Base-by-base conservation (phyloP, 495 filamentous ascomycete genomes). In the Zalerion maritima region DNA sequence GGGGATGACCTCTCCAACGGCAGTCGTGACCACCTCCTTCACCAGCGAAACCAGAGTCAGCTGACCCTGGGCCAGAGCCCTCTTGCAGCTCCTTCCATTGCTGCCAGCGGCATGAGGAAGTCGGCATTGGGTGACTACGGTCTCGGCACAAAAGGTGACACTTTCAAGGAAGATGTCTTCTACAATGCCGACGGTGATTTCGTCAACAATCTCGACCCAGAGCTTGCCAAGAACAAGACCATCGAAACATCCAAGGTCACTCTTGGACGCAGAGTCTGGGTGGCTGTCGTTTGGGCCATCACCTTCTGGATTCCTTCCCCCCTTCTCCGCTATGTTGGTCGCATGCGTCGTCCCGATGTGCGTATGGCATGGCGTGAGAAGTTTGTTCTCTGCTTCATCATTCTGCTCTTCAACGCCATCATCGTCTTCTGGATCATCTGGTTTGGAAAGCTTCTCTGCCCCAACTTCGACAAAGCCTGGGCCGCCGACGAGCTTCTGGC, bases 351-450 rank as follows among this genome's bases (percentile, higher is more conserved):
- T 23, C 89, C 89, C 1, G 89, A 97, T 55, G 81, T 97, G 23
- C 78, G 89, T 1, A 79, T 96, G 71, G 89, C 89, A 4, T 97
- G 89, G 89, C 63, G 87, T 47, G 89, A 97, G 43, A 97, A 97
- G 54, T 21, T 97, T 21, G 74, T 93, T 4, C 62, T 97, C 6
- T 68, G 82, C 15, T 54, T 78, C 18, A 34, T 94, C 34, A 96
- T 97, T 37, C 46, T 82, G 14, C 40, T 96, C 18, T 55, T 94
- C 39, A 97, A 97, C 49, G 87, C 54, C 9, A 47, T 71, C 22
- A 71, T 97, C 36, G 67, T 94, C 26, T 97, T 97, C 57, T 93
- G 81, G 64, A 94, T 97, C 44, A 74, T 92, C 42, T 69, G 62
- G 17, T 84, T 97, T 36, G 84, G 87, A 25, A 68, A 64, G 20